These are phyloP conservation scores for Boletus huronensis DNA, from an alignment of 768 basidiomycete genomes.

Conservation along the genomic window DNA sequence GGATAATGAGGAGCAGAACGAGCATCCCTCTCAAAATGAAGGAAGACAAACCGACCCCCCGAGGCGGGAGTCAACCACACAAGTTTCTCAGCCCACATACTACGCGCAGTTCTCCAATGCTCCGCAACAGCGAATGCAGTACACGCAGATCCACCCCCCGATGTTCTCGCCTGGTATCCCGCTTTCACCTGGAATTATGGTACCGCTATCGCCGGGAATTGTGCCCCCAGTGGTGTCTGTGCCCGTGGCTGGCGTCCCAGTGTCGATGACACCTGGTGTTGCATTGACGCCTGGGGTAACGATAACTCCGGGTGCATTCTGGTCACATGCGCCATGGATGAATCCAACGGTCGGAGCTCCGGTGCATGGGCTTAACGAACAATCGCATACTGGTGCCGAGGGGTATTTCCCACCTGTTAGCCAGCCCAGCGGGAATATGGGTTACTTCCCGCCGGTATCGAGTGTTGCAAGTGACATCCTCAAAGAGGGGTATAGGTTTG, in stretches of 20 bases:
- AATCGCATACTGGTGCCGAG: conserved; percentile 13
- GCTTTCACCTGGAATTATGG: conserved; percentile 30
- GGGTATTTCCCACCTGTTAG: conserved; percentile 45
- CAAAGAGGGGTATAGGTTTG: conserved; percentile 20
- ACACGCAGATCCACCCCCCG: conserved; percentile 21
- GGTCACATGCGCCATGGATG: conserved; percentile 53
- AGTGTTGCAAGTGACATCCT: conserved; percentile 37
- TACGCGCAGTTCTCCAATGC: conserved; percentile 11
- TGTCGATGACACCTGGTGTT: conserved; percentile 29
- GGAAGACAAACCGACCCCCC: neutral
- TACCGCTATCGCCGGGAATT: conserved; percentile 27
- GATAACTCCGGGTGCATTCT: conserved; percentile 75
- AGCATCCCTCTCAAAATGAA: conserved; percentile 2
- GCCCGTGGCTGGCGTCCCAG: conserved; percentile 19
- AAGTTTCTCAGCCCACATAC: conserved; percentile 7
- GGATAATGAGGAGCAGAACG: conserved; percentile 1
- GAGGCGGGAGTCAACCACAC: conserved; percentile 8
- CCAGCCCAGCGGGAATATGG: conserved; percentile 20
- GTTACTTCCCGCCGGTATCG: conserved; percentile 44
- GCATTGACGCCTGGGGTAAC: conserved; percentile 55
- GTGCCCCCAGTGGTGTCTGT: conserved; percentile 16
- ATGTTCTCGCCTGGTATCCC: conserved; percentile 33
- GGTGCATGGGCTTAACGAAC: conserved; percentile 30
- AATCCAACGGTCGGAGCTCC: conserved; percentile 66
- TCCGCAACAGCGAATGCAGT: conserved; percentile 22